Conservation (phyloP, 208 protist genomes). For the Zelonia costaricensis region DNA sequence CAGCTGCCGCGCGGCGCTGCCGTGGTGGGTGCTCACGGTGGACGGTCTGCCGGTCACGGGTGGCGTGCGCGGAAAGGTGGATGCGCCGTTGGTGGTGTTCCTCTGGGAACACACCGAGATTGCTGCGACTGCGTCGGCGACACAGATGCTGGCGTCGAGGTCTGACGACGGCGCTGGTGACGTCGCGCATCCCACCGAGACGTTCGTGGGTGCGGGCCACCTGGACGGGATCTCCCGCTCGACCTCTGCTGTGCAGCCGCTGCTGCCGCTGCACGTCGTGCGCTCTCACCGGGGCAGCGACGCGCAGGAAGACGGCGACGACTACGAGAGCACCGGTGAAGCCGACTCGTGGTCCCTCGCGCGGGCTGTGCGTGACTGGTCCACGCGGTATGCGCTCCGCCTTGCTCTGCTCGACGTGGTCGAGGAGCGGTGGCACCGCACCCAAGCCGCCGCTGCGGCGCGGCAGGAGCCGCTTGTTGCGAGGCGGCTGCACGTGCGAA, state of each 20-base stretch:
- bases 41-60: conserved; percentile 6
- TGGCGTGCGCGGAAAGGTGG: not conserved
- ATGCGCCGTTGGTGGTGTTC: not conserved
- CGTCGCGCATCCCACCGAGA: too few relatives aligned
- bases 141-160: too few relatives aligned
- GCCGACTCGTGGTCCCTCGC: conserved; percentile 1
- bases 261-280: not conserved
- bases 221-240: too few relatives aligned
- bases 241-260: conserved; percentile 1
- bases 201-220: too few relatives aligned
- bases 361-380: conserved; percentile 11
- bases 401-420: conserved; percentile 16
- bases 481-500: too few relatives aligned
- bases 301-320: not conserved
- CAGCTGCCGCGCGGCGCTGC: not conserved
- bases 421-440: conserved; percentile 16
- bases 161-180: too few relatives aligned
- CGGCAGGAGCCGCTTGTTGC: too few relatives aligned
- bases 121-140: not conserved
- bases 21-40: conserved; percentile 15
- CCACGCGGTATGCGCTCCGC: conserved; percentile 20
- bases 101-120: conserved; percentile 6
- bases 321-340: not conserved
- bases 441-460: not conserved
- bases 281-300: not conserved